Conservation (phyloP, 116 monocot genomes). For the Cymodocea nodosa region DNA sequence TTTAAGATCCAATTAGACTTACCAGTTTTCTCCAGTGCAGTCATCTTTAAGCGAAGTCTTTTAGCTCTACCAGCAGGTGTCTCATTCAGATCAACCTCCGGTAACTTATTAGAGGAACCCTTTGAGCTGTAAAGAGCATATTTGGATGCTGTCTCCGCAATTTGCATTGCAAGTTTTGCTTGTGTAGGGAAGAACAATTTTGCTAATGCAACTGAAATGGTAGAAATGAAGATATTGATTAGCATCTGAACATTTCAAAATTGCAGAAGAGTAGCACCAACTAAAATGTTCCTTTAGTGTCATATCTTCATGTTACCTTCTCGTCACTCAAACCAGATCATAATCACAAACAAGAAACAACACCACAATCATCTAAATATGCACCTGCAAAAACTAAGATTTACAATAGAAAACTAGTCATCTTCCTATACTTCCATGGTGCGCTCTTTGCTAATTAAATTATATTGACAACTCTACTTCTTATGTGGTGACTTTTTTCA, state of each 20-base stretch:
- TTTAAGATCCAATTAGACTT: neutral
- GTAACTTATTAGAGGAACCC: conserved; percentile 44
- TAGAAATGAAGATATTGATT: neutral
- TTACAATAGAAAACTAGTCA: too few relatives aligned
- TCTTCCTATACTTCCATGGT: too few relatives aligned
- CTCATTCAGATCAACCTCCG: conserved; percentile 94
- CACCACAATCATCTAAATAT: too few relatives aligned
- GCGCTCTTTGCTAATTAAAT: too few relatives aligned
- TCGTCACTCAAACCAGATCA: too few relatives aligned
- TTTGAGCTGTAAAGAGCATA: conserved; percentile 33
- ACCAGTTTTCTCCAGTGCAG: conserved; percentile 77
- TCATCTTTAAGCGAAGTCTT: conserved; percentile 56
- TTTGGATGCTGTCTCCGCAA: conserved; percentile 57
- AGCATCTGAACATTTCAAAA: neutral
- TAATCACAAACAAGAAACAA: too few relatives aligned
- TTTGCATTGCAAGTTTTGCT: conserved; percentile 95
- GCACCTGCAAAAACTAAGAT: too few relatives aligned
- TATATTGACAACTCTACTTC: too few relatives aligned
- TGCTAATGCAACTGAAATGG: conserved; percentile 75
- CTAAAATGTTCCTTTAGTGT: too few relatives aligned
- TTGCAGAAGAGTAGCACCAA: too few relatives aligned
- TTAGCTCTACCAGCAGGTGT: conserved; percentile 50
- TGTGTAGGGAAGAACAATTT: conserved; percentile 81
- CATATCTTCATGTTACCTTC: too few relatives aligned
- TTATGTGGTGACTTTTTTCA: too few relatives aligned